Evolutionary conservation across 1,284 basidiomycete species (phyloP).

Genomic region (Acaromyces ingoldii): DNA sequence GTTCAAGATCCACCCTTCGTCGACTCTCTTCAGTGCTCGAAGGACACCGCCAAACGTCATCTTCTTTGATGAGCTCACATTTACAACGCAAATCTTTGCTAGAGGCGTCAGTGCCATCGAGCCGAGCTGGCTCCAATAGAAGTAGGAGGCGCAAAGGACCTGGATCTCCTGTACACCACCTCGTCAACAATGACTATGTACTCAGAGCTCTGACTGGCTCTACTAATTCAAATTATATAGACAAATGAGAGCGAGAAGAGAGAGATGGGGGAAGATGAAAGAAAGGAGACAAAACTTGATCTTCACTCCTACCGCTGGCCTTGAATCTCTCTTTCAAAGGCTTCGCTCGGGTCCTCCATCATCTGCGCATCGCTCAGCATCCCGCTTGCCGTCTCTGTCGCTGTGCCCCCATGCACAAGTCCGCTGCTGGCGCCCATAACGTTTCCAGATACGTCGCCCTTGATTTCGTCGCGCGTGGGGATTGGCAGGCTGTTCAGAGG

Average conservation of each 20-base stretch:
- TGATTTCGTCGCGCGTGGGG: conserved; percentile 44
- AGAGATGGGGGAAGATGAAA: neutral
- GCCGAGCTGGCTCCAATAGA: conserved; percentile 42
- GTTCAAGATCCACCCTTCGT: conserved; percentile 46
- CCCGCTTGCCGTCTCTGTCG: conserved; percentile 19
- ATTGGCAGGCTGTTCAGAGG: conserved; percentile 27
- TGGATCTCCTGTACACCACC: no score
- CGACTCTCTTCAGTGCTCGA: conserved; percentile 26
- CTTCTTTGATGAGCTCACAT: conserved; percentile 47
- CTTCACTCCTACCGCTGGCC: neutral
- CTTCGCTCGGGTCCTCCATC: conserved; percentile 37
- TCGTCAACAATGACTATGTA: no score
- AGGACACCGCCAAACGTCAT: conserved; percentile 14
- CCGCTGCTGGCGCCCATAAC: conserved; percentile 32
- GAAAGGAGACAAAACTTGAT: neutral
- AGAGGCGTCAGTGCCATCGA: conserved; percentile 42
- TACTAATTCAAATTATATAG: no score
- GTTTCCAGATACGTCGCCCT: conserved; percentile 19
- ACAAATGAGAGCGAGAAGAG: neutral
- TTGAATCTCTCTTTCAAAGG: conserved; percentile 10
- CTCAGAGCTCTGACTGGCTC: no score
- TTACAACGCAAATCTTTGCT: conserved; percentile 45
- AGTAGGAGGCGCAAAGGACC: no score
- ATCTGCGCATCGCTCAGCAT: conserved; percentile 29
- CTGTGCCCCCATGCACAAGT: conserved; percentile 28